Evolutionary conservation across 495 filamentous ascomycete genomes (phyloP).

Genomic region (Penicillium waksmanii): DNA sequence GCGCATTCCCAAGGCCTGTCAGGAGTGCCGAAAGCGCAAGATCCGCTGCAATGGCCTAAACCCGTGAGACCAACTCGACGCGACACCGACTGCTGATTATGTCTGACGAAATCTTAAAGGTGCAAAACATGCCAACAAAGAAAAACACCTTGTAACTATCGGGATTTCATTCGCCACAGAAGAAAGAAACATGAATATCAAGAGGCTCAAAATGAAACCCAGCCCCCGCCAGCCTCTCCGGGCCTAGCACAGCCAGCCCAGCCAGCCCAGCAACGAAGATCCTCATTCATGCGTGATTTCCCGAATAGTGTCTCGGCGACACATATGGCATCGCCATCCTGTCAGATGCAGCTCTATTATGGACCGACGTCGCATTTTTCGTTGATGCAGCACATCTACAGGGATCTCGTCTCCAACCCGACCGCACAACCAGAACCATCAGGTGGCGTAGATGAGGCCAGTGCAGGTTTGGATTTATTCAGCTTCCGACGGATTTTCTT

Average conservation of each 20-base stretch:
- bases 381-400: slow-evolving; percentile 50
- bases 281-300: slow-evolving; percentile 34
- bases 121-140: slow-evolving; percentile 47
- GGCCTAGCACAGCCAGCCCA: slow-evolving; percentile 19
- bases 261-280: slow-evolving; percentile 21
- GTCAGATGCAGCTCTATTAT: slow-evolving; percentile 51
- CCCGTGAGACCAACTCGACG: slow-evolving; percentile 29
- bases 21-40: slow-evolving; percentile 50
- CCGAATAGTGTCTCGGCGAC: slow-evolving; percentile 49
- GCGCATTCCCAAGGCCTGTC: slow-evolving; percentile 49
- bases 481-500: slow-evolving; percentile 52
- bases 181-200: slow-evolving; percentile 37
- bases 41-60: slow-evolving; percentile 47
- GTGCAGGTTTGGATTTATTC: slow-evolving; percentile 48
- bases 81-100: not conserved
- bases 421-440: slow-evolving; percentile 28
- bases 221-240: slow-evolving; percentile 20
- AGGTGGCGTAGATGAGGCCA: slow-evolving; percentile 46
- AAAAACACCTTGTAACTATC: slow-evolving; percentile 41
- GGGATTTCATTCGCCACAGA: slow-evolving; percentile 45
- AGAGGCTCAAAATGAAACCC: slow-evolving; percentile 12
- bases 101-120: slow-evolving; percentile 13
- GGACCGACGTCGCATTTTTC: slow-evolving; percentile 50
- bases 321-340: slow-evolving; percentile 49
- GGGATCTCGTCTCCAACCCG: slow-evolving; percentile 39